Base-by-base conservation (phyloP, 805 yeast species). In the Schwanniomyces yamadae region DNA sequence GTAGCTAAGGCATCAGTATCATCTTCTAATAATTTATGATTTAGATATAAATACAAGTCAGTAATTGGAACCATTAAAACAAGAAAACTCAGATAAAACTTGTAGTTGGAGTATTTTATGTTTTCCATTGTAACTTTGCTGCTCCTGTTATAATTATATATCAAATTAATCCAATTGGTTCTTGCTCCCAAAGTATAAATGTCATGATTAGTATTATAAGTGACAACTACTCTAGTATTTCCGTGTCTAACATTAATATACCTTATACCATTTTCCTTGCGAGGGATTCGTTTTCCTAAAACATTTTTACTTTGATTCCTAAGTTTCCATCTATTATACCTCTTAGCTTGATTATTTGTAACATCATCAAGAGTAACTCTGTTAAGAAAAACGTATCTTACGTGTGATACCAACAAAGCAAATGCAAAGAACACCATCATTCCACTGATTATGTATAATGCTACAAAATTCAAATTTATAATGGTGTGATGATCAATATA, bases 351-450 rank as follows among this genome's bases (percentile, higher is more conserved):
- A 34, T 50, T 50, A 17, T 34, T 37, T 11, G 68, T 58, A 25
- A 81, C 51, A 23, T 75, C 80, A 43, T 84, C 91, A 9, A 86
- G 50, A 0, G 88, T 72, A 0, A 86, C 75, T 39, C 68, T 58
- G 45, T 84, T 82, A 6, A 41, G 40, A 2, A 44, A 31, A 15
- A 82, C 61, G 48, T 76, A 78, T 29, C 57, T 46, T 3, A 71
- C 15, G 41, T 79, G 80, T 23, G 69, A 61, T 0, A 52, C 45
- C 2, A 69, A 45, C 33, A 82, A 57, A 0, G 71, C 66, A 0
- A 58, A 43, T 2, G 76, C 47, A 58, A 82, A 65, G 1, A 74
- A 4, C 12, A 75, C 34, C 68, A 77, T 71, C 19, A 73, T 50
- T 1, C 71, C 73, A 11, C 69, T 45, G 1, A 74, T 40, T 0